A percentile compares a stretch with the other conserved stretches of the same genome.
These are phyloP conservation scores for Takakia lepidozioides DNA, from an alignment of 225 moss, liverwort and hornwort genomes.

Conservation along the genomic window DNA sequence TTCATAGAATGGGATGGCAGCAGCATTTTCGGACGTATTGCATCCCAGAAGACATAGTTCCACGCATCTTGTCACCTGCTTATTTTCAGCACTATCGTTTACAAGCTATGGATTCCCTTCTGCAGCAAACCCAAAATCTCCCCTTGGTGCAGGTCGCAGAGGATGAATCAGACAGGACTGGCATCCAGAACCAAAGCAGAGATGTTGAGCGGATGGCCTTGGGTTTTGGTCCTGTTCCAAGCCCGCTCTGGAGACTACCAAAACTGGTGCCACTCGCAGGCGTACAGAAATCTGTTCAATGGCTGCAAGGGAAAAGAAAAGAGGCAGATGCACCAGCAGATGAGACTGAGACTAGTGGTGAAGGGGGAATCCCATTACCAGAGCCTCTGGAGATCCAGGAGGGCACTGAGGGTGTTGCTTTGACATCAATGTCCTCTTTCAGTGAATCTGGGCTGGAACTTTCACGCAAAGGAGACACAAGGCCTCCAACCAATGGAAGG, in stretches of 20 bases:
- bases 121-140: slow-evolving; percentile 8
- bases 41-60: slow-evolving; percentile 94
- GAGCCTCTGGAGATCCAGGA: slow-evolving; percentile 50
- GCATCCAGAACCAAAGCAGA: neutral
- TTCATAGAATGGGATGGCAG: slow-evolving; percentile 92
- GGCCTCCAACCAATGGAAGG: slow-evolving; percentile 21
- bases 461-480: slow-evolving; percentile 15
- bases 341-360: slow-evolving; percentile 21
- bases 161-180: slow-evolving; percentile 21
- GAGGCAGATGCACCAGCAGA: slow-evolving; percentile 22
- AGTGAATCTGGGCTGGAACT: slow-evolving; percentile 3
- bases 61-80: slow-evolving; percentile 93
- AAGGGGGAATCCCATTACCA: slow-evolving; percentile 17
- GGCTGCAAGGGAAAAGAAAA: slow-evolving; percentile 50
- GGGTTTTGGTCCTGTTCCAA: slow-evolving; percentile 65
- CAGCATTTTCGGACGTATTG: slow-evolving; percentile 93
- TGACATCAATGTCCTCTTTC: slow-evolving; percentile 18
- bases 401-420: slow-evolving; percentile 37
- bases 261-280: slow-evolving; percentile 75
- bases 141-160: slow-evolving; percentile 9
- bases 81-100: slow-evolving; percentile 91
- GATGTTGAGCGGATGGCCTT: slow-evolving; percentile 53
- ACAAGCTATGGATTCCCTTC: slow-evolving; percentile 28
- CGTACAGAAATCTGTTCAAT: slow-evolving; percentile 56
- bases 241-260: slow-evolving; percentile 77